phyloP scores from a whole-genome alignment of 2,329 filamentous ascomycete species.

The Colletotrichum tabaci region DNA sequence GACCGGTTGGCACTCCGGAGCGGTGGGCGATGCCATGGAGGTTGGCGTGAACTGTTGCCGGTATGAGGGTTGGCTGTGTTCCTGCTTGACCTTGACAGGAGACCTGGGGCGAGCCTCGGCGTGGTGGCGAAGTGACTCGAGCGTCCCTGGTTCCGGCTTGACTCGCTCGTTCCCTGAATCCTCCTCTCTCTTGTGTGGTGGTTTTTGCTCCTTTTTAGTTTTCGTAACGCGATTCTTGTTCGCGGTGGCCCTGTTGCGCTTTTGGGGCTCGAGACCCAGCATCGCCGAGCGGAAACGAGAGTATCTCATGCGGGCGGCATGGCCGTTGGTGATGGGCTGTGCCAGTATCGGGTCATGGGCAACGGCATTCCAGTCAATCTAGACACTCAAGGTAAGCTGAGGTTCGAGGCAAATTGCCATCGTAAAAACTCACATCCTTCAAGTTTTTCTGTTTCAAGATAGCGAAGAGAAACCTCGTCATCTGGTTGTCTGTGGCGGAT shows the following conservation, averaged over 20 bases:
- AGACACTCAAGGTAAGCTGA: constrained; percentile 40
- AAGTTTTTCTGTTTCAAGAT: constrained; percentile 73
- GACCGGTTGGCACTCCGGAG: constrained; percentile 47
- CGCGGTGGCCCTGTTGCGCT: constrained; percentile 58
- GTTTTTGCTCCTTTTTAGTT: constrained; percentile 56
- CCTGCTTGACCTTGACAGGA: constrained; percentile 56
- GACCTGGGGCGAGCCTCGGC: constrained; percentile 30
- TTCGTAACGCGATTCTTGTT: constrained; percentile 64
- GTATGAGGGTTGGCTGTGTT: constrained; percentile 51
- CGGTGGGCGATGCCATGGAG: constrained; percentile 54
- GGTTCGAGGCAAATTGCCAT: constrained; percentile 41
- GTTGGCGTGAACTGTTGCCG: constrained; percentile 55
- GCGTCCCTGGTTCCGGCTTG: constrained; percentile 57
- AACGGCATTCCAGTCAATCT: constrained; percentile 74
- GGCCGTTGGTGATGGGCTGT: constrained; percentile 71
- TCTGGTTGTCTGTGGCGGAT: constrained; percentile 69
- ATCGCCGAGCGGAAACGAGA: constrained; percentile 66
- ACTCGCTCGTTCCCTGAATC: constrained; percentile 46
- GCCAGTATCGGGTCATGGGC: constrained; percentile 68
- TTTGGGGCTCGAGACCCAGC: constrained; percentile 63
- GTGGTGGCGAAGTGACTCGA: constrained; percentile 40
- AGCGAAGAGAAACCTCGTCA: constrained; percentile 72
- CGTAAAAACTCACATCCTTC: constrained; percentile 68
- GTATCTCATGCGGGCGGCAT: constrained; percentile 74
- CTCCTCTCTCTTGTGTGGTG: constrained; percentile 56